Conservation (phyloP, 139 green algal species). For the Chlorella sp. region DNA sequence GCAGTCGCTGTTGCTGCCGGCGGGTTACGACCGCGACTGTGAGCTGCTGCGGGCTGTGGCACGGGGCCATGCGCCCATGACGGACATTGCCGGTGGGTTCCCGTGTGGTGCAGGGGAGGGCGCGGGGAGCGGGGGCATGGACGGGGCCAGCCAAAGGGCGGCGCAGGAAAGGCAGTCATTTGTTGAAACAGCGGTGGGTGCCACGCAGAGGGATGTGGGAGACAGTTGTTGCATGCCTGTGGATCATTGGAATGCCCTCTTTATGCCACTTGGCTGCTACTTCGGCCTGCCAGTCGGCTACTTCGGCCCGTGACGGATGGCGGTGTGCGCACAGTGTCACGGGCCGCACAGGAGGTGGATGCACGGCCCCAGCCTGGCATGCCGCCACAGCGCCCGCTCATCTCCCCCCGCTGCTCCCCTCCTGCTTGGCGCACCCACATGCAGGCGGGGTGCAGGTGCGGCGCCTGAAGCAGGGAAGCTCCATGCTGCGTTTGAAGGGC, state of each 20-base stretch:
- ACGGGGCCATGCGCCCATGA: constrained; percentile 13
- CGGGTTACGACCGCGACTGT: constrained; percentile 27
- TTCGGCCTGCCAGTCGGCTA: neutral
- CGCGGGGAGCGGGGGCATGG: too few species aligned
- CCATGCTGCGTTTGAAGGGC: constrained; percentile 13
- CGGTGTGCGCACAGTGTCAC: neutral
- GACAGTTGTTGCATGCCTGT: neutral
- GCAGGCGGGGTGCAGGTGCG: constrained; percentile 22
- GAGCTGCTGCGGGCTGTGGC: constrained; percentile 49
- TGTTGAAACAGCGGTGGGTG: too few species aligned
- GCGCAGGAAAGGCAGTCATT: too few species aligned
- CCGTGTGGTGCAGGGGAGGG: neutral
- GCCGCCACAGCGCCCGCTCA: too few species aligned
- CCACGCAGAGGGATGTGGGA: too few species aligned
- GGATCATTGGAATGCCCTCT: neutral
- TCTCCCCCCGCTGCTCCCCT: too few species aligned
- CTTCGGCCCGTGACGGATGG: neutral
- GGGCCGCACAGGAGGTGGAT: neutral
- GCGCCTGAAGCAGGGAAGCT: constrained; percentile 22
- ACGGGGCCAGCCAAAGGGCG: too few species aligned
- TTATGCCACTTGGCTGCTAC: too few species aligned
- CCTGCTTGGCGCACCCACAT: too few species aligned
- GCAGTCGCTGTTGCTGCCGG: constrained; percentile 13
- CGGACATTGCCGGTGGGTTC: neutral
- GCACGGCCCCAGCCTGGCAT: neutral